Conservation (phyloP, 164 flowering plant genomes). For the Stephania japonica region DNA sequence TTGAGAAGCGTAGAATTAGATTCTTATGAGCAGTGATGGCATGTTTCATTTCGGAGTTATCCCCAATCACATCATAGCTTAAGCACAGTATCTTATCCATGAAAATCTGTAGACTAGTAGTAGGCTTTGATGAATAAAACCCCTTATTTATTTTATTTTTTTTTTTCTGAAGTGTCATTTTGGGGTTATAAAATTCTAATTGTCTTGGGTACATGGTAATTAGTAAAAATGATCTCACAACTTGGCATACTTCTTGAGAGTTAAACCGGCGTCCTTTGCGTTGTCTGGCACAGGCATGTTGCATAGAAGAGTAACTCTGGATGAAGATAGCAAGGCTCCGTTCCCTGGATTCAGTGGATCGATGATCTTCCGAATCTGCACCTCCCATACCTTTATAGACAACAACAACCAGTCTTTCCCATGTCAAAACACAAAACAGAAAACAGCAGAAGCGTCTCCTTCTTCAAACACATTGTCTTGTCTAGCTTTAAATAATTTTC, state of each 20-base stretch:
- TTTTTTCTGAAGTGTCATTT: background rate
- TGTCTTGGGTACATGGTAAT: background rate
- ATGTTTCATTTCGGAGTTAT: too few relatives aligned
- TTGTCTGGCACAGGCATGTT: slow-evolving; percentile 34
- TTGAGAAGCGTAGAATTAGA: too few relatives aligned
- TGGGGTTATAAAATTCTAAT: background rate
- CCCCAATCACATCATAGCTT: background rate
- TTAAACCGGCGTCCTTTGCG: slow-evolving; percentile 17
- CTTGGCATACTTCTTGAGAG: slow-evolving; percentile 30
- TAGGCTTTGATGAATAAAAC: background rate
- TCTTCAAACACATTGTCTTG: too few relatives aligned
- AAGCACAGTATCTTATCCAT: background rate
- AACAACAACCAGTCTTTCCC: background rate
- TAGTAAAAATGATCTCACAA: slow-evolving; percentile 9
- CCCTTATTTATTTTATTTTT: background rate
- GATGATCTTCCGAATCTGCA: slow-evolving; percentile 44
- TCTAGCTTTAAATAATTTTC: background rate
- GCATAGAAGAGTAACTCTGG: slow-evolving; percentile 31
- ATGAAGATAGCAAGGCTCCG: slow-evolving; percentile 22
- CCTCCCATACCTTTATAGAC: slow-evolving; percentile 59
- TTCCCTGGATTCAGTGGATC: slow-evolving; percentile 25
- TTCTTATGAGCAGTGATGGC: too few relatives aligned
- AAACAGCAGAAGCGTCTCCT: too few relatives aligned
- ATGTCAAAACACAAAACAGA: background rate
- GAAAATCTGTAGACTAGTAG: too few relatives aligned